These are phyloP conservation scores for Pseudonectria buxi DNA, from an alignment of 2,329 filamentous ascomycete genomes.

Conservation along the genomic window DNA sequence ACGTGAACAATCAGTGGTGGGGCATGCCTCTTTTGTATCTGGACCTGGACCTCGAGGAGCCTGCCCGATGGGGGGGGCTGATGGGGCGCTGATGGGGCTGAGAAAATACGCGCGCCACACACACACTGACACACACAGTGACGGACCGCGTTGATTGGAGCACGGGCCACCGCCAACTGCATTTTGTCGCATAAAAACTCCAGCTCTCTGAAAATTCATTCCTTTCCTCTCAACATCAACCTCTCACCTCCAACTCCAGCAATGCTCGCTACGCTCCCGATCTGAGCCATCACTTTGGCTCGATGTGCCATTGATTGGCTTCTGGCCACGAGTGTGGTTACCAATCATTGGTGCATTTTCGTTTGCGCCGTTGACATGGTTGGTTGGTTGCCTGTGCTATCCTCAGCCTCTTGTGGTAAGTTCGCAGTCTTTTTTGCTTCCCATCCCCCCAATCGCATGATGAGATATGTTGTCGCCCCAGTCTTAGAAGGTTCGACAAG, in stretches of 20 bases:
- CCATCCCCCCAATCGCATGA: conserved; percentile 26
- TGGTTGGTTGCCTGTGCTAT: too few relatives aligned
- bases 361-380: too few relatives aligned
- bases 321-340: too few relatives aligned
- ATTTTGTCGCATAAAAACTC: conserved; percentile 19
- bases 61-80: conserved; percentile 1
- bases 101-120: not conserved
- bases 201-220: conserved; percentile 11
- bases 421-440: not conserved
- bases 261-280: too few relatives aligned
- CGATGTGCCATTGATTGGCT: too few relatives aligned
- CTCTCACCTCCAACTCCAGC: not conserved
- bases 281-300: too few relatives aligned
- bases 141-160: conserved; percentile 1
- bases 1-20: conserved; percentile 21
- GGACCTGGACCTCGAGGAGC: conserved; percentile 10
- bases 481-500: conserved; percentile 42
- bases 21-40: conserved; percentile 25
- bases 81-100: conserved; percentile 1
- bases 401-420: not conserved
- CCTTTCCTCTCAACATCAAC: conserved; percentile 16
- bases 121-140: not conserved
- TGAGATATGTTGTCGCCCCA: conserved; percentile 45
- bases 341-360: too few relatives aligned
- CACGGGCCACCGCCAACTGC: conserved; percentile 16